phyloP scores from a whole-genome alignment of 2,329 filamentous ascomycete species.

The Diaporthe ilicicola region DNA sequence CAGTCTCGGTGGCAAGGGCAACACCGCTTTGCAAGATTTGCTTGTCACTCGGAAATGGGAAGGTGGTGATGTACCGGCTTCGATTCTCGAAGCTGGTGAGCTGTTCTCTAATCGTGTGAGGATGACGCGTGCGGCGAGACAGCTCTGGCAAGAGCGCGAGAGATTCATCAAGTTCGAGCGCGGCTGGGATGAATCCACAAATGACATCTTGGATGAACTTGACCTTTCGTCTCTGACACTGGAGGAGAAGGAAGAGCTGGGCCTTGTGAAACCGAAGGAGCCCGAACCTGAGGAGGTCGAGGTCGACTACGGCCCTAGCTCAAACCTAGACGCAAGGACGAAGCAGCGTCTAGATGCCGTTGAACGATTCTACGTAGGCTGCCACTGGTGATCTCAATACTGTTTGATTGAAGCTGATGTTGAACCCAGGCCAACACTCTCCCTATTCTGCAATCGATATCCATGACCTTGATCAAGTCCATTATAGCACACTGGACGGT shows the following conservation, averaged over 20 bases:
- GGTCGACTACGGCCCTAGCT: conserved; percentile 61
- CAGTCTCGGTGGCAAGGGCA: conserved; percentile 87
- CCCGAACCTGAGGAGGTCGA: conserved; percentile 47
- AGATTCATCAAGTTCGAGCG: conserved; percentile 91
- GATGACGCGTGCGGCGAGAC: conserved; percentile 89
- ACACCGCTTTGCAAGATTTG: conserved; percentile 79
- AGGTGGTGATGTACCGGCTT: conserved; percentile 92
- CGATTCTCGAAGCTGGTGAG: conserved; percentile 93
- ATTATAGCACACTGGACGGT: conserved; percentile 88
- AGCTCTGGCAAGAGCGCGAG: conserved; percentile 94
- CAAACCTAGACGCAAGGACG: conserved; percentile 59
- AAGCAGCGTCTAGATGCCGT: conserved; percentile 75
- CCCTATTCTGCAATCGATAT: conserved; percentile 88
- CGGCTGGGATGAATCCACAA: conserved; percentile 75
- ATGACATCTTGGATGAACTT: conserved; percentile 51
- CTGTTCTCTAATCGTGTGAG: conserved; percentile 90
- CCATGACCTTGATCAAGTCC: conserved; percentile 91
- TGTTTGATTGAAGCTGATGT: conserved; percentile 40
- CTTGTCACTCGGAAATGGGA: conserved; percentile 89
- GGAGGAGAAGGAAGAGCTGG: conserved; percentile 56
- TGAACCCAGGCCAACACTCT: conserved; percentile 71
- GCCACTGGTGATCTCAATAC: neutral
- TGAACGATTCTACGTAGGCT: conserved; percentile 84
- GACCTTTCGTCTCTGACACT: conserved; percentile 47
- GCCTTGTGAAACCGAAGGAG: conserved; percentile 54